Conservation (phyloP, 1,284 basidiomycete species). For the Moesziomyces sp. region DNA sequence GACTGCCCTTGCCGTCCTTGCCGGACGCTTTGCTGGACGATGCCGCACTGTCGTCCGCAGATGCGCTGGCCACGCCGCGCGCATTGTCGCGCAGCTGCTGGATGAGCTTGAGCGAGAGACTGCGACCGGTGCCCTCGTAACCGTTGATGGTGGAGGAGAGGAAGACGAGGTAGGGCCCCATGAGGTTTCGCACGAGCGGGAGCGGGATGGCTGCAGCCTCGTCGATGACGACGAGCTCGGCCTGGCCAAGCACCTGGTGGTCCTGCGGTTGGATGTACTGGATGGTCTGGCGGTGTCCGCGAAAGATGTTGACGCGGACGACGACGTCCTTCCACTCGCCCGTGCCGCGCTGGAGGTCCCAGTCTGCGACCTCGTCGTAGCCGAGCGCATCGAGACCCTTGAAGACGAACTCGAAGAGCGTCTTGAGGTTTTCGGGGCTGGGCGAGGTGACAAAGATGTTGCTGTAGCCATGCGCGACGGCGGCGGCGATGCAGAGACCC, state of each 20-base stretch:
- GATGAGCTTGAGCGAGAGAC: slow-evolving; percentile 95
- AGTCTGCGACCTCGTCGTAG: slow-evolving; percentile 97
- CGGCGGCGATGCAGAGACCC: slow-evolving; percentile 91
- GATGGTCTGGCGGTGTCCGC: slow-evolving; percentile 67
- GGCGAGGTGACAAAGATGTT: slow-evolving; percentile 99
- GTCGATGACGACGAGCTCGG: slow-evolving; percentile 96
- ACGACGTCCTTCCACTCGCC: slow-evolving; percentile 96
- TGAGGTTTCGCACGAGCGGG: slow-evolving; percentile 90
- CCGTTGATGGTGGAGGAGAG: slow-evolving; percentile 99
- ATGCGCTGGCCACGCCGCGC: slow-evolving; percentile 69
- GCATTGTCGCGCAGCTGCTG: slow-evolving; percentile 87
- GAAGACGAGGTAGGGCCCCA: slow-evolving; percentile 98
- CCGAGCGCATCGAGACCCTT: slow-evolving; percentile 94
- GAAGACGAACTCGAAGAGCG: slow-evolving; percentile 97
- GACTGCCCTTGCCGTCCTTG: slow-evolving; percentile 66
- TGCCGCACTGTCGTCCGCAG: slow-evolving; percentile 70
- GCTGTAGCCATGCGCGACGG: slow-evolving; percentile 92
- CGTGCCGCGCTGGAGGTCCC: slow-evolving; percentile 94
- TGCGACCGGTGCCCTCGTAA: slow-evolving; percentile 98
- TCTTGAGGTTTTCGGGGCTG: slow-evolving; percentile 96
- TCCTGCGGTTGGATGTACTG: slow-evolving; percentile 95
- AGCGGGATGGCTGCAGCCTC: slow-evolving; percentile 98
- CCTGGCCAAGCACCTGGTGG: slow-evolving; percentile 94
- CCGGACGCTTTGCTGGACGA: slow-evolving; percentile 69
- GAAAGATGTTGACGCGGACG: slow-evolving; percentile 94